Evolutionary conservation across 768 basidiomycete genomes (phyloP).

Genomic region (Podaxis carcinomalis): DNA sequence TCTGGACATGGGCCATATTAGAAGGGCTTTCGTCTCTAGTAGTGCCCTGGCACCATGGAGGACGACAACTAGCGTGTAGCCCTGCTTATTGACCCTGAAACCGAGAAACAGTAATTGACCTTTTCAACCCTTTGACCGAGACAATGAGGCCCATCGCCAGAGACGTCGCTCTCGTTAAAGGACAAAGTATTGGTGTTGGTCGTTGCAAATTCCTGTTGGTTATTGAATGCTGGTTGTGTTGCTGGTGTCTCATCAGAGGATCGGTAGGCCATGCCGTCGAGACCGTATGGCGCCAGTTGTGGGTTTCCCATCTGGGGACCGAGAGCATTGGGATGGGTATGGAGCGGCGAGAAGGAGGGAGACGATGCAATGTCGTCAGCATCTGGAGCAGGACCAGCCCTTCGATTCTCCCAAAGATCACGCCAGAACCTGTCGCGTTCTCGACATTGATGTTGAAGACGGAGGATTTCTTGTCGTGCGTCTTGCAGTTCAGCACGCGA

Average conservation of each 20-base stretch:
- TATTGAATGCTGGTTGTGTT: constrained; percentile 41
- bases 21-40: neutral
- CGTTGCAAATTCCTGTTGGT: constrained; percentile 16
- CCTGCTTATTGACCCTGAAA: neutral
- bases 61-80: neutral
- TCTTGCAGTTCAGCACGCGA: constrained; percentile 57
- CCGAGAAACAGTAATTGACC: neutral
- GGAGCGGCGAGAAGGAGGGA: constrained; percentile 30
- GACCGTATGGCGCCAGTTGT: constrained; percentile 30
- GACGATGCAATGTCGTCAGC: constrained; percentile 50
- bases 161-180: constrained; percentile 21
- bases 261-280: constrained; percentile 42
- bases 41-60: neutral
- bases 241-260: constrained; percentile 39
- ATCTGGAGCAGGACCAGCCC: constrained; percentile 47
- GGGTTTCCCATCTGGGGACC: constrained; percentile 29
- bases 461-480: constrained; percentile 60
- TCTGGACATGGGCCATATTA: neutral
- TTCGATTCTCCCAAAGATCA: constrained; percentile 62
- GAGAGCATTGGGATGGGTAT: constrained; percentile 27
- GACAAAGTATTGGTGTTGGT: constrained; percentile 46
- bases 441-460: constrained; percentile 57
- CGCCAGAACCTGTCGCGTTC: constrained; percentile 77
- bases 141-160: constrained; percentile 19
- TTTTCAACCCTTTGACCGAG: constrained; percentile 11